Percentiles rank a stretch among this genome's conserved stretches.
These are phyloP conservation scores for Rhizopus delemar DNA, from an alignment of 371 early-diverging fungal genomes.

Conservation along the genomic window DNA sequence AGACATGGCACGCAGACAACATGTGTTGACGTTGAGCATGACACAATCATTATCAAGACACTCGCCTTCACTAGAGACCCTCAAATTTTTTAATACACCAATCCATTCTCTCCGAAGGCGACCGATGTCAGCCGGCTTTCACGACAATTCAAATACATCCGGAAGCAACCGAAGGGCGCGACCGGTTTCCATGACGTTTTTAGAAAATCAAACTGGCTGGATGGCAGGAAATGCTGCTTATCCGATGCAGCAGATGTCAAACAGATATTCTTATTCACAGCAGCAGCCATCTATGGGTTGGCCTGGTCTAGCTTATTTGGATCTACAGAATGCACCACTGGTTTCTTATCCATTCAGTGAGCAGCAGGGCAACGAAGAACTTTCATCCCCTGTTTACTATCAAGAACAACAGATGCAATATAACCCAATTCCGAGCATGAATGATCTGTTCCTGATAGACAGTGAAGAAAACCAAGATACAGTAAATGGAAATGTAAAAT, in stretches of 20 bases:
- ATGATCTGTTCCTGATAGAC: slow-evolving; percentile 24
- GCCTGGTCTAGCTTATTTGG: not conserved
- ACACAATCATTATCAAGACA: slow-evolving; percentile 31
- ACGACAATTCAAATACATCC: not conserved
- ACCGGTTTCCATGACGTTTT: slow-evolving; percentile 2
- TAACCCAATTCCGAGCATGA: slow-evolving; percentile 28
- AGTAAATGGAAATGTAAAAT: not conserved
- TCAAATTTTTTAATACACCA: slow-evolving; percentile 5
- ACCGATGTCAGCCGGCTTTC: not conserved
- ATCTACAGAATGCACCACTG: not conserved
- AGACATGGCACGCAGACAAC: slow-evolving; percentile 33
- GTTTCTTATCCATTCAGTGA: not conserved
- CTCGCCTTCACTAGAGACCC: slow-evolving; percentile 40
- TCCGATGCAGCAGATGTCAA: not conserved
- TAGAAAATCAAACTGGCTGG: not conserved
- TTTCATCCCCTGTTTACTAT: not conserved
- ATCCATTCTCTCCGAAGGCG: not conserved
- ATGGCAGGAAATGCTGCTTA: not conserved
- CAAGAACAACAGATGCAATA: slow-evolving; percentile 3
- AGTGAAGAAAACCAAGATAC: slow-evolving; percentile 5
- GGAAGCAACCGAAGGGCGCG: not conserved
- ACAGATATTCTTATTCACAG: not conserved
- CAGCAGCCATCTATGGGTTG: not conserved
- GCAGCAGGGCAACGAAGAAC: not conserved
- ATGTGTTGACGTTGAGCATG: slow-evolving; percentile 24